Conservation (phyloP, 2,329 filamentous ascomycete species). For the Colletotrichum cuscutae region DNA sequence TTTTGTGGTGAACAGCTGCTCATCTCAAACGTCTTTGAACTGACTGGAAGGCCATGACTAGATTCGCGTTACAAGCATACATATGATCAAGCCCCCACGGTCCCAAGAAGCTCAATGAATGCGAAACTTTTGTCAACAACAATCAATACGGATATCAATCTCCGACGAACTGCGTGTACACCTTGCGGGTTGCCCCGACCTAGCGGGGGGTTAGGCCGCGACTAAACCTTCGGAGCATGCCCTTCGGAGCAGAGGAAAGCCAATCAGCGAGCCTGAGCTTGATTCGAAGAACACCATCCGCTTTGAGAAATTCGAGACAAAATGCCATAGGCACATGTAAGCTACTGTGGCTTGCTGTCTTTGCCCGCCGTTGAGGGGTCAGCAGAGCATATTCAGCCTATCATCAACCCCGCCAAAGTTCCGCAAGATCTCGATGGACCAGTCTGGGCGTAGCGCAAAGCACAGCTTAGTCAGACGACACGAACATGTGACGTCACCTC, state of each 20-base stretch:
- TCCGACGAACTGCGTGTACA: too few species aligned
- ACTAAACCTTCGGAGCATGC: not conserved
- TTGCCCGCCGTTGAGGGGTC: not conserved
- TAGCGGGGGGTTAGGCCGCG: not conserved
- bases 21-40: too few species aligned
- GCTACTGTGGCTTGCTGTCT: not conserved
- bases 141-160: too few species aligned
- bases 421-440: not conserved
- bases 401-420: not conserved
- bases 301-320: not conserved
- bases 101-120: too few species aligned
- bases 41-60: too few species aligned
- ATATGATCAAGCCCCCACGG: too few species aligned
- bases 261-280: not conserved
- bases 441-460: conserved; percentile 4
- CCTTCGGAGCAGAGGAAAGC: not conserved
- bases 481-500: not conserved
- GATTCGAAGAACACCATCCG: not conserved
- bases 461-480: conserved; percentile 3
- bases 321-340: not conserved
- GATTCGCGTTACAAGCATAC: too few species aligned
- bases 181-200: not conserved
- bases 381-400: not conserved
- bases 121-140: too few species aligned
- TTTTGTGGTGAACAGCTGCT: too few species aligned